phyloP scores from a whole-genome alignment of 306 rosid species.

The Quercus berberidifolia region DNA sequence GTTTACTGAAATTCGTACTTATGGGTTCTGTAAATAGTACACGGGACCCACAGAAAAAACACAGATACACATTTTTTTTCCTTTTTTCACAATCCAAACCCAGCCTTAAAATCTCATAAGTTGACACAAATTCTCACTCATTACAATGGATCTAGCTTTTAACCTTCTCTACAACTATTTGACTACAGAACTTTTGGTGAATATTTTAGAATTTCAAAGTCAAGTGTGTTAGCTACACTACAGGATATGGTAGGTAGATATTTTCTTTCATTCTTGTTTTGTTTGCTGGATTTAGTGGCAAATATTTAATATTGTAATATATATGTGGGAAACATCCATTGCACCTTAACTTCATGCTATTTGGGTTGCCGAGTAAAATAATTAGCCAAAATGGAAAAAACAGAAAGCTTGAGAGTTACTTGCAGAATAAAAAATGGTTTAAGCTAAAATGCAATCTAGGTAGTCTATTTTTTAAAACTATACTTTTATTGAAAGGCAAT shows the following conservation, averaged over 20 bases:
- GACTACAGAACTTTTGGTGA: no score
- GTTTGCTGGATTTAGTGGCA: neutral
- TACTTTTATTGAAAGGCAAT: slow-evolving; percentile 5
- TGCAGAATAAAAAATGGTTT: no score
- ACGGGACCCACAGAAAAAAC: no score
- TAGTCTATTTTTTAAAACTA: neutral
- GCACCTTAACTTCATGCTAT: slow-evolving; percentile 4
- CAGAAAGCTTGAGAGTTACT: neutral
- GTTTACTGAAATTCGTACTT: no score
- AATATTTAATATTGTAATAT: neutral
- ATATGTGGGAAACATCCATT: slow-evolving; percentile 32
- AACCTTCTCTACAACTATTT: no score
- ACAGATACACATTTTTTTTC: fast-evolving
- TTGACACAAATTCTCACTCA: no score
- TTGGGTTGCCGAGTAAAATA: slow-evolving; percentile 17
- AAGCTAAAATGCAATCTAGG: neutral
- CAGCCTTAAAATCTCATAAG: no score
- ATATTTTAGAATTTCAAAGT: neutral
- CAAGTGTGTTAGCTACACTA: neutral
- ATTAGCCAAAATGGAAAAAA: neutral
- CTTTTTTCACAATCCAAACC: no score
- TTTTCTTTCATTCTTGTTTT: neutral
- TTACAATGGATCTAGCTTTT: no score
- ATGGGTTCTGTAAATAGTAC: fast-evolving
- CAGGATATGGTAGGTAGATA: neutral